A percentile compares a stretch with the other conserved stretches of the same genome.
Evolutionary conservation across 345 rosid genomes (phyloP).

Genomic region (Mercurialis annua): DNA sequence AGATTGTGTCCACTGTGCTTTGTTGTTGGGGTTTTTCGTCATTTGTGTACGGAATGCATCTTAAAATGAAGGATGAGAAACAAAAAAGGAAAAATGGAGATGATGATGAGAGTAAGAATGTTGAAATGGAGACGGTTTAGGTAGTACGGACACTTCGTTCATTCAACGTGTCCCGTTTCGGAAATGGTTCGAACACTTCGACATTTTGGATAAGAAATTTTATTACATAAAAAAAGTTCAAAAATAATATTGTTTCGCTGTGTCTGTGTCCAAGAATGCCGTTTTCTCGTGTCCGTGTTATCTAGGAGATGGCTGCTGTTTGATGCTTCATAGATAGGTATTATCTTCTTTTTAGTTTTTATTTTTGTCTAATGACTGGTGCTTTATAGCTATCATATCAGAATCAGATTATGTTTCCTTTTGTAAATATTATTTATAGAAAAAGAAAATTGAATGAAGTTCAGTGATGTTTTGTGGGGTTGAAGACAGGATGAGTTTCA

Average conservation of each 20-base stretch:
- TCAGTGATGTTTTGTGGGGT: background rate
- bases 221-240: no score
- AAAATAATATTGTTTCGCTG: no score
- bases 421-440: background rate
- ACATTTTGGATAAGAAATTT: no score
- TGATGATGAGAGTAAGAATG: background rate
- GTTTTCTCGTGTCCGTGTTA: no score
- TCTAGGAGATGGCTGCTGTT: no score
- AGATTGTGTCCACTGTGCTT: conserved; percentile 71
- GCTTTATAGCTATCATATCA: background rate
- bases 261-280: no score
- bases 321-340: conserved; percentile 7
- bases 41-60: conserved; percentile 68
- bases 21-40: conserved; percentile 84
- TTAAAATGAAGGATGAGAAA: conserved; percentile 18
- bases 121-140: conserved; percentile 16
- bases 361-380: background rate
- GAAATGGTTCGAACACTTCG: no score
- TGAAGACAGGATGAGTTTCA: conserved; percentile 6
- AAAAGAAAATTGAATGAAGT: background rate
- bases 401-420: conserved; percentile 1
- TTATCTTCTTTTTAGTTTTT: background rate
- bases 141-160: no score
- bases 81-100: background rate
- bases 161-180: no score